These are phyloP conservation scores for Bacidia gigantensis DNA, from an alignment of 495 filamentous ascomycete genomes.

Conservation along the genomic window DNA sequence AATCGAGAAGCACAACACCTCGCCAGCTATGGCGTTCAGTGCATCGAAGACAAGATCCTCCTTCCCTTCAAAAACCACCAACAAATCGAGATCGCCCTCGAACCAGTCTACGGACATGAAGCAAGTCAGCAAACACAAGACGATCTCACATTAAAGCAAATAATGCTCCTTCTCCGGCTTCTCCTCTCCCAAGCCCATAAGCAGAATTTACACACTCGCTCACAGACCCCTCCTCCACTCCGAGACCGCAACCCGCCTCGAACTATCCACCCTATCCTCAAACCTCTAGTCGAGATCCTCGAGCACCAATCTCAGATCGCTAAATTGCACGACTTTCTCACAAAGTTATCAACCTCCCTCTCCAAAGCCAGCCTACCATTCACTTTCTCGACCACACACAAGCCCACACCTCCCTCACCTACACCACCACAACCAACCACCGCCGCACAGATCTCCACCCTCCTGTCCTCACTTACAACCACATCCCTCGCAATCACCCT, in stretches of 20 bases:
- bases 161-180: conserved; percentile 48
- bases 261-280: conserved; percentile 47
- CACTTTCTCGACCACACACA: conserved; percentile 18
- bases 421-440: not conserved
- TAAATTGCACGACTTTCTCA: conserved; percentile 28
- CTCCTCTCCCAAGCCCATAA: conserved; percentile 61
- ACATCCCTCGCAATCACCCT: not conserved
- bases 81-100: conserved; percentile 51
- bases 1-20: conserved; percentile 63
- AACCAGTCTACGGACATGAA: conserved; percentile 30
- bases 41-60: conserved; percentile 7
- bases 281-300: conserved; percentile 49
- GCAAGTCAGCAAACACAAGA: conserved; percentile 6
- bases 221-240: conserved; percentile 46
- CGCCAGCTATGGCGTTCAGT: conserved; percentile 44
- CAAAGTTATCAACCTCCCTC: conserved; percentile 25
- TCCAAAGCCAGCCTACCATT: conserved; percentile 29
- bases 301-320: conserved; percentile 40
- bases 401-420: conserved; percentile 11
- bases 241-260: conserved; percentile 32
- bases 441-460: not conserved
- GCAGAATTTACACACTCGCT: conserved; percentile 48
- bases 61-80: conserved; percentile 28
- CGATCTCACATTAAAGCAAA: conserved; percentile 21
- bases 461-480: conserved; percentile 5